Base-by-base conservation (phyloP, 306 rosid species). In the Fragaria iinumae region DNA sequence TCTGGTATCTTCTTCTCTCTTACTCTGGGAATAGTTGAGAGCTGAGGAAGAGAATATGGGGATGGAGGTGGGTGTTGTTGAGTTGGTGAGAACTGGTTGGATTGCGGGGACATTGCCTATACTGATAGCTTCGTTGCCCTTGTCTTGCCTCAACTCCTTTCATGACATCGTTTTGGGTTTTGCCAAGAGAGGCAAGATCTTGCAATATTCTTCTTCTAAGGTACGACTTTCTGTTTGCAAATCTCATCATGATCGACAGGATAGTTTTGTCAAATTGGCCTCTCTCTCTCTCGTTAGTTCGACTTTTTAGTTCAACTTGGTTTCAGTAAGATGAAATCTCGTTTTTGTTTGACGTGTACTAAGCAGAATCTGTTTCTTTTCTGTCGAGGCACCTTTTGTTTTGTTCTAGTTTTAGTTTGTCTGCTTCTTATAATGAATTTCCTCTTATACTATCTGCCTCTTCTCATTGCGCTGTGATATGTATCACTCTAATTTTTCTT, bases 111-210 rank as follows among this genome's bases (percentile, higher is more conserved):
- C 85, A 9, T 66, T 90, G 75, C 95, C 98, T 27, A 65, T 90
- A 25, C 47, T 94, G 69, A 68, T 94, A 63, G 96, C 88, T 79
- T 88, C 83, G 0, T 16, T 94, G 32, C 96, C 94, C 3, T 76
- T 18, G 16, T 78, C 91, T 65, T 79, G 71, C 55, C 84, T 90
- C 60, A 60, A 27, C 43, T 83, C 67, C 66, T 81, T 91, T 77
- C 93, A 79, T 55, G 47, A 77, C 39, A 45, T 48, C 75, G 29
- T 94, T 25, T 21, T 87, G 73, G 82, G 59, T 12, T 87, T 94
- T 27, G 86, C 96, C 12, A 80, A 74, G 64, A 87, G 98, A 77
- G 97, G 98, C 48, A 94, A 94, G 86, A 92, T 66, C 88, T 57
- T 82, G 93, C 84, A 85, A 41, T 76, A 93, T 34, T 83, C 97